These are phyloP conservation scores for Phytophthora parvispora DNA, from an alignment of 352 stramenopile genomes.

Conservation along the genomic window DNA sequence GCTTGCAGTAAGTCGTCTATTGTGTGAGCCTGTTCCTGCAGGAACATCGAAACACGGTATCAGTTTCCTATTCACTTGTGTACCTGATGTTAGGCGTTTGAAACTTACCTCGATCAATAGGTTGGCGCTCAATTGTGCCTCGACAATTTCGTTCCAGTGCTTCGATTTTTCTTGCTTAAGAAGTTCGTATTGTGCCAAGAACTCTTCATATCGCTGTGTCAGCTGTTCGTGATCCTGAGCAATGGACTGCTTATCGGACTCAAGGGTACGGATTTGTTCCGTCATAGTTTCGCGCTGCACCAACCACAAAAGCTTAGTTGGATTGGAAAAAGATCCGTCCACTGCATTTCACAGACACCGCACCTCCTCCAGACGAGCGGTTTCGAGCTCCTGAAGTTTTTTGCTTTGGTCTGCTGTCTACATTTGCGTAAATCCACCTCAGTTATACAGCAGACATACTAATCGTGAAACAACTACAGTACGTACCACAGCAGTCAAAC, in stretches of 20 bases:
- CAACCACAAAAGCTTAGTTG: not conserved
- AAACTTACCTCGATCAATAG: constrained; percentile 73
- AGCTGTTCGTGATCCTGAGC: constrained; percentile 52
- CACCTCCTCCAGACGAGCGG: constrained; percentile 55
- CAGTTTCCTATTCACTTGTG: too few relatives aligned
- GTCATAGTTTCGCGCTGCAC: constrained; percentile 43
- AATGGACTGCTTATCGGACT: constrained; percentile 50
- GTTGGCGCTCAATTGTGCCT: constrained; percentile 78
- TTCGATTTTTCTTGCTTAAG: constrained; percentile 72
- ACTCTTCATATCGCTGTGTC: constrained; percentile 50
- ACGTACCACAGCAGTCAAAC: constrained; percentile 64
- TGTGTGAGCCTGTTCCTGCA: constrained; percentile 77
- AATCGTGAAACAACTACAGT: not conserved
- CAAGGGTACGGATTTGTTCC: constrained; percentile 42
- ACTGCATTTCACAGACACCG: not conserved
- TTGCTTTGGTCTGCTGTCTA: constrained; percentile 75
- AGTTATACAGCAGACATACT: not conserved
- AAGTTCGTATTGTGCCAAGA: constrained; percentile 59
- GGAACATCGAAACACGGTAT: not conserved
- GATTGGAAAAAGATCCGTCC: not conserved
- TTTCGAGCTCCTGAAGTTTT: constrained; percentile 70
- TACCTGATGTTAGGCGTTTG: not conserved
- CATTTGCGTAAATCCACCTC: not conserved
- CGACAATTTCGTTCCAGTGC: constrained; percentile 80
- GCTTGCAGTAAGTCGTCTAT: constrained; percentile 78